phyloP scores from a whole-genome alignment of 1,139 yeast species.

The Geotrichum carabidarum region DNA sequence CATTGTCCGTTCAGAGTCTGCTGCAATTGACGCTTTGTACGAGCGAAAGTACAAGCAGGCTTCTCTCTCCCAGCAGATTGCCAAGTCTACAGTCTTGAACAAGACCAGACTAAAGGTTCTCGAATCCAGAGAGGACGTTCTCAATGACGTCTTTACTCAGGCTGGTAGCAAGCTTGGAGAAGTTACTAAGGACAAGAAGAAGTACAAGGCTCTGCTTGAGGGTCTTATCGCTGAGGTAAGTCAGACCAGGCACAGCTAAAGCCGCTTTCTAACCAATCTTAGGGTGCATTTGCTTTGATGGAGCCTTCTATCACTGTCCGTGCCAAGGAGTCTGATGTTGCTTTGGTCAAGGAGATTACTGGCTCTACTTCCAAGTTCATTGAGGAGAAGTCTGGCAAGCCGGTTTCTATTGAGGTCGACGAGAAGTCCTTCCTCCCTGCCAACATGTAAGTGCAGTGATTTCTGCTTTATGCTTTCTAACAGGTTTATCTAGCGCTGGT shows the following conservation, averaged over 20 bases:
- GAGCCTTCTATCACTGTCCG: constrained; percentile 65
- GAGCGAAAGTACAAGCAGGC: constrained; percentile 88
- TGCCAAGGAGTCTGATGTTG: constrained; percentile 22
- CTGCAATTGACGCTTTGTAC: constrained; percentile 76
- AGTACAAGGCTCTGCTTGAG: constrained; percentile 77
- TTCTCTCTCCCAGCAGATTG: constrained; percentile 87
- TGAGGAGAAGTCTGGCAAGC: constrained; percentile 44
- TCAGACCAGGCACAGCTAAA: background rate
- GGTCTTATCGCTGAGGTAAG: constrained; percentile 32
- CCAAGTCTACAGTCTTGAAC: constrained; percentile 91
- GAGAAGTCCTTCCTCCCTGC: constrained; percentile 54
- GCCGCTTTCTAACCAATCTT: background rate
- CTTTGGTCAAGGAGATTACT: constrained; percentile 57
- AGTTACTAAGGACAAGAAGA: constrained; percentile 56
- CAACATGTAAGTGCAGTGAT: constrained; percentile 1
- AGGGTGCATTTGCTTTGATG: constrained; percentile 48
- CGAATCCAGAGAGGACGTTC: constrained; percentile 77
- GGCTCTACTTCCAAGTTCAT: constrained; percentile 60
- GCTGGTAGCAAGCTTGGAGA: constrained; percentile 43
- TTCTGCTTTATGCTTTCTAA: background rate
- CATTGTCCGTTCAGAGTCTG: constrained; percentile 89
- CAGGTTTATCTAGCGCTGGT: constrained; percentile 57
- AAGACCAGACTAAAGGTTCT: constrained; percentile 89
- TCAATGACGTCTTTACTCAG: constrained; percentile 68
- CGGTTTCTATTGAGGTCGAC: constrained; percentile 42